Evolutionary conservation across 768 basidiomycete genomes (phyloP).

Genomic region (Amanita brunnescens): DNA sequence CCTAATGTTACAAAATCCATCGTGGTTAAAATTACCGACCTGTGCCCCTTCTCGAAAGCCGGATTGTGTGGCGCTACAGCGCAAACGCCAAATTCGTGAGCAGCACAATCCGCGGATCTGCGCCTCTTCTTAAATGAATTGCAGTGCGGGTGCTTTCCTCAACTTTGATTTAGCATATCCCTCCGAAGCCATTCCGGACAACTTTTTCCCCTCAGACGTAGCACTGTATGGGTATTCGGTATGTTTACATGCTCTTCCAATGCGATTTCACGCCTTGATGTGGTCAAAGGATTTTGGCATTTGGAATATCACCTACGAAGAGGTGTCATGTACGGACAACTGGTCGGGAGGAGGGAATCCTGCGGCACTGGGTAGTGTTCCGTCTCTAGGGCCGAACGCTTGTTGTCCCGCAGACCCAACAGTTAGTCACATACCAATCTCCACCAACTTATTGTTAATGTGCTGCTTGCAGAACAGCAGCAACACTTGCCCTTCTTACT

Average conservation of each 20-base stretch:
- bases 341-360: slow-evolving; percentile 58
- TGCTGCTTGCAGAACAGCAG: slow-evolving; percentile 26
- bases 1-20: slow-evolving; percentile 52
- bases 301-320: slow-evolving; percentile 72
- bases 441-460: background rate
- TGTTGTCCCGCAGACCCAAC: slow-evolving; percentile 71
- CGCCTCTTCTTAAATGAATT: background rate
- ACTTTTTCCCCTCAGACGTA: slow-evolving; percentile 70
- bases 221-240: slow-evolving; percentile 53
- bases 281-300: slow-evolving; percentile 67
- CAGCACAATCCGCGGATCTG: slow-evolving; percentile 1
- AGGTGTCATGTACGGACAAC: slow-evolving; percentile 47
- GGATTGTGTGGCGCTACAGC: slow-evolving; percentile 71
- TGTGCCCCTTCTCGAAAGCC: slow-evolving; percentile 54
- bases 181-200: slow-evolving; percentile 54
- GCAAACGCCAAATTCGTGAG: slow-evolving; percentile 55
- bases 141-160: slow-evolving; percentile 57
- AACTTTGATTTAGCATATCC: slow-evolving; percentile 84
- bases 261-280: background rate
- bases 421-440: slow-evolving; percentile 24
- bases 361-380: slow-evolving; percentile 61
- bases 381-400: slow-evolving; percentile 42
- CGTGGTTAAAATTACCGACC: slow-evolving; percentile 71
- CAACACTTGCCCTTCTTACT: slow-evolving; percentile 62
- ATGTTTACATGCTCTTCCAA: slow-evolving; percentile 1